A percentile compares a stretch with the other conserved stretches of the same genome.
Evolutionary conservation across 495 filamentous ascomycete genomes (phyloP).

Genomic region (Pseudomonodictys pantanalensis): DNA sequence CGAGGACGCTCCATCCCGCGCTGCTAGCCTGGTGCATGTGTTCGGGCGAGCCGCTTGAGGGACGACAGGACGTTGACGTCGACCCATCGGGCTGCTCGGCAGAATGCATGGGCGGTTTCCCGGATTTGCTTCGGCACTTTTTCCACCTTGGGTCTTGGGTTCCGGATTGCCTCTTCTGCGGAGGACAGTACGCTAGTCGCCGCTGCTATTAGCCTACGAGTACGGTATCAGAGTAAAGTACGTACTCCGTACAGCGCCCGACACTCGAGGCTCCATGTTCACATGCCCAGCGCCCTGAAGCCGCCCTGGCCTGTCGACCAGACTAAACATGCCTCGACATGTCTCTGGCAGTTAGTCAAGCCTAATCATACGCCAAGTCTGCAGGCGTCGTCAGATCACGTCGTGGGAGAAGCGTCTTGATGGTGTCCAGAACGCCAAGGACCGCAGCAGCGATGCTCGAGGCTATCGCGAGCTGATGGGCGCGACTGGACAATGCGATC

Average conservation of each 20-base stretch:
- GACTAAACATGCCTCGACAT: neutral
- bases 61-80: conserved; percentile 7
- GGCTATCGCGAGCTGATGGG: no score
- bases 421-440: no score
- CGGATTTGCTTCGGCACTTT: conserved; percentile 24
- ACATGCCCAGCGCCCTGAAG: neutral
- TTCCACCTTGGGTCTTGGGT: neutral
- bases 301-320: neutral
- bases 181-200: neutral
- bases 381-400: no score
- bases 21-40: neutral
- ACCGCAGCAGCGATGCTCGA: no score
- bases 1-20: neutral
- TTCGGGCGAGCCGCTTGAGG: no score
- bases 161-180: conserved; percentile 10
- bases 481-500: neutral
- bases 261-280: no score
- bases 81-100: conserved; percentile 15
- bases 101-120: conserved; percentile 21
- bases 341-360: neutral
- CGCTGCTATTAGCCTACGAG: conserved; percentile 13
- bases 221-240: neutral
- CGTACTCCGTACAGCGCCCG: no score
- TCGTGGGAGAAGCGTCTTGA: no score
- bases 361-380: neutral